These are phyloP conservation scores for Ophiostoma sp. DNA, from an alignment of 2,329 filamentous ascomycete species.

Conservation along the genomic window DNA sequence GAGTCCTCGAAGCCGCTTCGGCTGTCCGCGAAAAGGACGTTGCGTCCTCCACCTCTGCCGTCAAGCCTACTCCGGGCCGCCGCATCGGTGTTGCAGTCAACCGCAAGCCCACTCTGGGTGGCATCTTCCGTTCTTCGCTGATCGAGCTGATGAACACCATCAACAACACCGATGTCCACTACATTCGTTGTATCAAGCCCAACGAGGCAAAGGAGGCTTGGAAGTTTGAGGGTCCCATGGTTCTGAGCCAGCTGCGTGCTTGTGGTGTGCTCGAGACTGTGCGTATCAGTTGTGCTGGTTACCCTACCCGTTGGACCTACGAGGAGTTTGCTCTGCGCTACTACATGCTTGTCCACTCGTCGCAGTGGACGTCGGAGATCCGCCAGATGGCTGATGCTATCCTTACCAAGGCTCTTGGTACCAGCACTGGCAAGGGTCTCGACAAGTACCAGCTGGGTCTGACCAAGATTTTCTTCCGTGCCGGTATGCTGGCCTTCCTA, in stretches of 20 bases:
- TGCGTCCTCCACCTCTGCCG: conserved; percentile 61
- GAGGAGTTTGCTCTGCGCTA: conserved; percentile 96
- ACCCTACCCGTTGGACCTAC: conserved; percentile 97
- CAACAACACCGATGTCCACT: conserved; percentile 96
- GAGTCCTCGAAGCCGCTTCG: conserved; percentile 79
- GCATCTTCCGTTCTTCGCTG: conserved; percentile 96
- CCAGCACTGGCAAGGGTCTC: conserved; percentile 63
- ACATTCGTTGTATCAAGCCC: conserved; percentile 98
- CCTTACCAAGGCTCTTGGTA: conserved; percentile 77
- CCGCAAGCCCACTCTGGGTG: conserved; percentile 92
- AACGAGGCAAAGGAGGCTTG: conserved; percentile 95
- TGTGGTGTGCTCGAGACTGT: conserved; percentile 99
- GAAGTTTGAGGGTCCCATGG: conserved; percentile 99
- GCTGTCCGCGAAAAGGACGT: conserved; percentile 85
- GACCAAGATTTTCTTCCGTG: conserved; percentile 98
- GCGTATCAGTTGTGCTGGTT: conserved; percentile 92
- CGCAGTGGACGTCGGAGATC: conserved; percentile 88
- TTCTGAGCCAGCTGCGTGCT: conserved; percentile 90
- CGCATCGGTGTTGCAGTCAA: conserved; percentile 89
- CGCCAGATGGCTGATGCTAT: conserved; percentile 91
- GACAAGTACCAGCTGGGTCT: conserved; percentile 98
- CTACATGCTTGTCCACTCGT: conserved; percentile 93
- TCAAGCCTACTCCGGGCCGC: conserved; percentile 73
- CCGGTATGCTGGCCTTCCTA: conserved; percentile 96
- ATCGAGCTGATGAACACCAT: conserved; percentile 98